A percentile compares a stretch with the other conserved stretches of the same genome.
Evolutionary conservation across 164 flowering plant genomes (phyloP).

Genomic region (Akebia trifoliata): DNA sequence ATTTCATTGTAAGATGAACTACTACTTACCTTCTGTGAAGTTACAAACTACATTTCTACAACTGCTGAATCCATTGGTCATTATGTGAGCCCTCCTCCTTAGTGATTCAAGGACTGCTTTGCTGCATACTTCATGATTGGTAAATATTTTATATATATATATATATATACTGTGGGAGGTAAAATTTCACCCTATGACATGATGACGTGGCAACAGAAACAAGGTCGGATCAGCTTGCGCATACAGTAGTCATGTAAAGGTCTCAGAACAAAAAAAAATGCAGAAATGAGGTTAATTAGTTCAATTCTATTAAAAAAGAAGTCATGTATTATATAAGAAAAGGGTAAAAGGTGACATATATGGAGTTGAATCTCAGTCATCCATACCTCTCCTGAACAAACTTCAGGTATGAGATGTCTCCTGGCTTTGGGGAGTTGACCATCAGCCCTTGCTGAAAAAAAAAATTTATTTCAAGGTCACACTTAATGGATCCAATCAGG

Average conservation of each 20-base stretch:
- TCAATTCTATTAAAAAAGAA: too few species aligned
- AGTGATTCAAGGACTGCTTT: constrained; percentile 83
- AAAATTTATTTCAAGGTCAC: constrained; percentile 4
- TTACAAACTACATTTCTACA: constrained; percentile 96
- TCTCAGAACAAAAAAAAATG: too few species aligned
- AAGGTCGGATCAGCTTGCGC: too few species aligned
- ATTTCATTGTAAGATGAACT: background rate
- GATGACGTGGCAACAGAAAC: too few species aligned
- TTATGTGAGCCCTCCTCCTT: constrained; percentile 82
- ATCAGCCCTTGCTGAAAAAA: constrained; percentile 77
- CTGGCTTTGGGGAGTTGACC: constrained; percentile 95
- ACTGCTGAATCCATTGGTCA: constrained; percentile 99
- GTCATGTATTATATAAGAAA: too few species aligned
- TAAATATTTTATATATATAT: background rate
- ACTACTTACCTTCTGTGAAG: constrained; percentile 79
- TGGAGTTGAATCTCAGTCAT: too few species aligned
- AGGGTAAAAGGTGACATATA: too few species aligned
- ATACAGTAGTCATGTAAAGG: too few species aligned
- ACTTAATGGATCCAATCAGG: too few species aligned
- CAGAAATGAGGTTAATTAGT: too few species aligned
- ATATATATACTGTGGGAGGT: background rate
- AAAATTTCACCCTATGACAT: too few species aligned
- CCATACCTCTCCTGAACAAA: constrained; percentile 67
- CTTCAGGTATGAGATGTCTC: constrained; percentile 80
- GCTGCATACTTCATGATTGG: constrained; percentile 40